Evolutionary conservation across 352 stramenopile genomes (phyloP), one percentile per base, ranked within the genome.

Genomic region (Aphanomyces cochlioides): DNA sequence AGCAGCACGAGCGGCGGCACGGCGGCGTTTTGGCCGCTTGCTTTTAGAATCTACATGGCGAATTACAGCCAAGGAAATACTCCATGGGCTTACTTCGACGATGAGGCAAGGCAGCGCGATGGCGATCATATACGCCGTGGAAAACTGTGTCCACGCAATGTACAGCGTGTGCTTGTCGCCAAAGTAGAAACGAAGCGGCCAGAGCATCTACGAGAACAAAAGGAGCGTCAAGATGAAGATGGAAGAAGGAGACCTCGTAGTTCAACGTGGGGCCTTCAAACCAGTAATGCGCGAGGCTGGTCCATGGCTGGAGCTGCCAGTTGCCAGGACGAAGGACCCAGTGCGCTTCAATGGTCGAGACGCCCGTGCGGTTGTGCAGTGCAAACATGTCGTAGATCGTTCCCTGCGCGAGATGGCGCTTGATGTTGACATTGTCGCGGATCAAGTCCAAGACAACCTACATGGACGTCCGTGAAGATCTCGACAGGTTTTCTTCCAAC

Each of bases 121-220:
- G 13, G 85, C 72, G 36, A 90, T 64, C 36, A 93, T 75, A 83
- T 82, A 90, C 38, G 82, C 77, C 1, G 80, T 85, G 78, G 90
- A 92, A 67, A 92, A 93, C 7, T 78, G 72, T 56, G 88, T 73
- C 37, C 90, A 93, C 17, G 82, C 84, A 65, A 87, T 90, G 67
- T 92, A 90, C 67, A 92, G 89, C 15, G 85, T 79, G 66, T 89
- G 81, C 56, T 93, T 93, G 67, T 92, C 84, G 34, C 85, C 85
- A 57, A 93, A 92, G 60, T 93, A 93, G 58, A 80, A 90, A 5
- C 90, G 75, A 34, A 93, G 45, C 13, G 85, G 82, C 85, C 85
- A 93, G 19, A 93, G 59, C 78, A 90, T 88, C 56, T 91, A 61
- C n/a, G n/a, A n/a, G n/a, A n/a, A n/a, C 54, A 37, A 58, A 15